Percentiles rank a stretch among this genome's conserved stretches.
phyloP scores from a whole-genome alignment of 2,329 filamentous ascomycete genomes.

The Claviceps sp. region DNA sequence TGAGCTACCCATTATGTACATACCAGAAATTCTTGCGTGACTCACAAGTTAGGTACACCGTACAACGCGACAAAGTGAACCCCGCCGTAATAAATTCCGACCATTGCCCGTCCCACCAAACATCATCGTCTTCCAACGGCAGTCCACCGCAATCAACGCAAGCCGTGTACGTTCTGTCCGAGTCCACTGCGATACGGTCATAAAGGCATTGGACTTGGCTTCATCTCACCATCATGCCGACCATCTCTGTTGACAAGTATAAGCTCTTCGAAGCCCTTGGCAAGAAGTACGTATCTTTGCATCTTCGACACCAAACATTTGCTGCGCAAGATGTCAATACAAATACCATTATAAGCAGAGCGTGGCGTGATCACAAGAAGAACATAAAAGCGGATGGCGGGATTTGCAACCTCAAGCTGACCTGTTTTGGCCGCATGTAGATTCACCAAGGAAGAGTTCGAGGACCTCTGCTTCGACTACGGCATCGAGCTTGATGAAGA shows the following conservation, averaged over 20 bases:
- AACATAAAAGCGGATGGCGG: not conserved
- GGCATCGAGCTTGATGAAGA: slow-evolving; percentile 97
- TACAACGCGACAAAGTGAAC: slow-evolving; percentile 1
- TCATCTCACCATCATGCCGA: slow-evolving; percentile 56
- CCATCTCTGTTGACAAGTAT: slow-evolving; percentile 92
- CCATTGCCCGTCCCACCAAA: not conserved
- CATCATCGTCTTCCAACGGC: slow-evolving; percentile 3
- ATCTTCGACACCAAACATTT: no score
- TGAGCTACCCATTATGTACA: no score
- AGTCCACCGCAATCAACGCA: not conserved
- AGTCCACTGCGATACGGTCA: not conserved
- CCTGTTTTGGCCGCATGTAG: slow-evolving; percentile 26
- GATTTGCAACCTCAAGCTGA: slow-evolving; percentile 7
- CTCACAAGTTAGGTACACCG: not conserved
- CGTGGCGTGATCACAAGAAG: no score
- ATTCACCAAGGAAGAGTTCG: slow-evolving; percentile 87
- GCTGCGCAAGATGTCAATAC: no score
- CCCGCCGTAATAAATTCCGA: slow-evolving; percentile 3
- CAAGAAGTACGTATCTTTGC: slow-evolving; percentile 47
- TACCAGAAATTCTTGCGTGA: not conserved
- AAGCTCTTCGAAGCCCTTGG: slow-evolving; percentile 88
- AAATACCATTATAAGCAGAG: no score
- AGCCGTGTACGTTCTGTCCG: not conserved
- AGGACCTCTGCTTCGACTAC: slow-evolving; percentile 96
- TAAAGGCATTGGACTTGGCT: slow-evolving; percentile 11